phyloP scores from a whole-genome alignment of 1,139 yeast species.

The Taphrina wiesneri region DNA sequence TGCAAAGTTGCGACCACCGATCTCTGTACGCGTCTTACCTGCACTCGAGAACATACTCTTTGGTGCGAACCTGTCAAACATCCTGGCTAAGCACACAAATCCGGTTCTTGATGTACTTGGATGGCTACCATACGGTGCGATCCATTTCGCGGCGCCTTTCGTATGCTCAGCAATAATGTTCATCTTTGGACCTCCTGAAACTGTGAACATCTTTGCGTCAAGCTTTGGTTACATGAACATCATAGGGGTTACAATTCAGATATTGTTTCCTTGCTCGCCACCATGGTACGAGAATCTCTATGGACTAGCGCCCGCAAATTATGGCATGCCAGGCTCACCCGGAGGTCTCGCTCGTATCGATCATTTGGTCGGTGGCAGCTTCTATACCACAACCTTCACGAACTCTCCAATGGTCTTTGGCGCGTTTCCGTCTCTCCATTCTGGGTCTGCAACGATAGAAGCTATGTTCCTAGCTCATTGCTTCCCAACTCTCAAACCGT shows the following conservation, averaged over 20 bases:
- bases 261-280: constrained; percentile 90
- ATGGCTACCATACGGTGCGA: constrained; percentile 93
- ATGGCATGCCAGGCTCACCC: constrained; percentile 90
- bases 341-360: constrained; percentile 96
- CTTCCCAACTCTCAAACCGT: constrained; percentile 66
- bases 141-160: constrained; percentile 89
- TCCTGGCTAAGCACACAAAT: constrained; percentile 73
- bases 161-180: constrained; percentile 77
- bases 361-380: constrained; percentile 69
- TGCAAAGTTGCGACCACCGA: constrained; percentile 77
- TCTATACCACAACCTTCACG: constrained; percentile 80
- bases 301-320: constrained; percentile 87
- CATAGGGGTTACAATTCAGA: constrained; percentile 77
- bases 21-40: constrained; percentile 85
- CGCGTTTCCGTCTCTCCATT: constrained; percentile 94
- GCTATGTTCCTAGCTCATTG: constrained; percentile 79
- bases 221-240: constrained; percentile 98
- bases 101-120: constrained; percentile 76
- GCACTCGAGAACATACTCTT: constrained; percentile 91
- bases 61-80: constrained; percentile 88
- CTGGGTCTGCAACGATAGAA: constrained; percentile 92
- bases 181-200: constrained; percentile 89
- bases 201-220: constrained; percentile 82
- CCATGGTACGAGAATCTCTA: constrained; percentile 94
- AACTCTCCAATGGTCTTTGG: constrained; percentile 95